Evolutionary conservation across 805 yeast species (phyloP).

Genomic region (Candida lessepsii): DNA sequence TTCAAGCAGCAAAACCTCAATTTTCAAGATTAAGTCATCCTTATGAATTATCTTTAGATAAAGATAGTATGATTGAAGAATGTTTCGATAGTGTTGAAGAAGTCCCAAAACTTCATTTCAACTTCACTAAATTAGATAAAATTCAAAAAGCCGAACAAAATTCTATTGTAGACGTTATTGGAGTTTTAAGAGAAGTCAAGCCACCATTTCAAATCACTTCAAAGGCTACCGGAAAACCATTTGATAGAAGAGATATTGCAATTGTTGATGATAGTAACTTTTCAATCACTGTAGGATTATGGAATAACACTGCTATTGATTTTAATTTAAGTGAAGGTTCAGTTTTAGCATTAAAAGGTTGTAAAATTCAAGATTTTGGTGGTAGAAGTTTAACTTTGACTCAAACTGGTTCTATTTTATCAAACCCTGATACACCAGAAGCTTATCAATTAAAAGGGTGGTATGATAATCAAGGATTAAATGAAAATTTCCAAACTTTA

Average conservation of each 20-base stretch:
- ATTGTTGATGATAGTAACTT: constrained; percentile 83
- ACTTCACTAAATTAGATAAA: constrained; percentile 66
- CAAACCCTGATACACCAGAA: constrained; percentile 87
- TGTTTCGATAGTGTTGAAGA: constrained; percentile 51
- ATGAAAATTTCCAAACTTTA: constrained; percentile 59
- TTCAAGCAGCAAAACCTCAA: constrained; percentile 81
- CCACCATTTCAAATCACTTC: constrained; percentile 79
- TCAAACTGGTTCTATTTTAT: constrained; percentile 68
- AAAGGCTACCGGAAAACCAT: constrained; percentile 84
- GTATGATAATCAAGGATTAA: constrained; percentile 80
- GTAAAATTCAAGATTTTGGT: constrained; percentile 81
- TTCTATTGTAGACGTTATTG: constrained; percentile 80
- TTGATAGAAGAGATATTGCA: constrained; percentile 84
- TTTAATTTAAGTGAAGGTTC: constrained; percentile 73
- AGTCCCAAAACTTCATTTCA: constrained; percentile 79
- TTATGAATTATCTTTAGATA: constrained; percentile 80
- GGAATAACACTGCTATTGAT: constrained; percentile 86
- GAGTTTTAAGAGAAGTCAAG: constrained; percentile 74
- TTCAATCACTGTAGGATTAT: constrained; percentile 76
- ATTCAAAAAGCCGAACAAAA: constrained; percentile 69
- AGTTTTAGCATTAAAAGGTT: constrained; percentile 90
- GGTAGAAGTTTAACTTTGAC: constrained; percentile 83
- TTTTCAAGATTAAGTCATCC: constrained; percentile 83
- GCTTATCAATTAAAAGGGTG: constrained; percentile 90
- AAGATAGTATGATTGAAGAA: constrained; percentile 73